phyloP scores from a whole-genome alignment of 495 filamentous ascomycete species.

The Astrothelium macrocarpum region DNA sequence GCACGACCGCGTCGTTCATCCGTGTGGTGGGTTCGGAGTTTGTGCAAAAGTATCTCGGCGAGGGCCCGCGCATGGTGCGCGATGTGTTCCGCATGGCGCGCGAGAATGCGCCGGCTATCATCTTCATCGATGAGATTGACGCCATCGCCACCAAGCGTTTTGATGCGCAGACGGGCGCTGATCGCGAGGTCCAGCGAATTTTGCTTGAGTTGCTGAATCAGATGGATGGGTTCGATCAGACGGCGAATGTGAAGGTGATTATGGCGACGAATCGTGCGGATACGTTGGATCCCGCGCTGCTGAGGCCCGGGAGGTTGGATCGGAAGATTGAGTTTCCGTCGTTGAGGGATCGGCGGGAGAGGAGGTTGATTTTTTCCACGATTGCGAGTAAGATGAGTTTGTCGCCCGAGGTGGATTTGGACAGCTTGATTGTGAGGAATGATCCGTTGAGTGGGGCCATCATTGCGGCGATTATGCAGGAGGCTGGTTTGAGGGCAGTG shows the following conservation, averaged over 20 bases:
- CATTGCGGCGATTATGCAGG: conserved; percentile 98
- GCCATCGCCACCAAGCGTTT: conserved; percentile 98
- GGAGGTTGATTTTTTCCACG: conserved; percentile 89
- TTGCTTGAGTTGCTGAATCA: conserved; percentile 94
- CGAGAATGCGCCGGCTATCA: conserved; percentile 95
- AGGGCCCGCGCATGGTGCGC: conserved; percentile 96
- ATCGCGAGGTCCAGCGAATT: conserved; percentile 97
- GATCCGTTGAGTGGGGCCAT: conserved; percentile 91
- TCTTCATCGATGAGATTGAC: conserved; percentile 99
- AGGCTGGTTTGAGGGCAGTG: conserved; percentile 88
- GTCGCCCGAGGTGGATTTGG: conserved; percentile 89
- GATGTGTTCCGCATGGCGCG: conserved; percentile 99
- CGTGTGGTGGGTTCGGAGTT: conserved; percentile 97
- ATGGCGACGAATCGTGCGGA: conserved; percentile 99
- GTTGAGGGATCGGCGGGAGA: conserved; percentile 82
- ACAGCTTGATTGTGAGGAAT: conserved; percentile 90
- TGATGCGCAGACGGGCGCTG: conserved; percentile 94
- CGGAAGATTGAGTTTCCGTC: conserved; percentile 97
- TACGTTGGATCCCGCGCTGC: conserved; percentile 86
- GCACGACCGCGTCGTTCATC: conserved; percentile 96
- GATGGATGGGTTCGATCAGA: conserved; percentile 99
- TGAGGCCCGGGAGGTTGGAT: conserved; percentile 90
- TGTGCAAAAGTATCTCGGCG: conserved; percentile 96
- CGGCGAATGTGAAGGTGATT: conserved; percentile 97
- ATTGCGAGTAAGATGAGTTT: conserved; percentile 96